Evolutionary conservation across 2,329 filamentous ascomycete species (phyloP).

Genomic region (Trichoderma asperellum): DNA sequence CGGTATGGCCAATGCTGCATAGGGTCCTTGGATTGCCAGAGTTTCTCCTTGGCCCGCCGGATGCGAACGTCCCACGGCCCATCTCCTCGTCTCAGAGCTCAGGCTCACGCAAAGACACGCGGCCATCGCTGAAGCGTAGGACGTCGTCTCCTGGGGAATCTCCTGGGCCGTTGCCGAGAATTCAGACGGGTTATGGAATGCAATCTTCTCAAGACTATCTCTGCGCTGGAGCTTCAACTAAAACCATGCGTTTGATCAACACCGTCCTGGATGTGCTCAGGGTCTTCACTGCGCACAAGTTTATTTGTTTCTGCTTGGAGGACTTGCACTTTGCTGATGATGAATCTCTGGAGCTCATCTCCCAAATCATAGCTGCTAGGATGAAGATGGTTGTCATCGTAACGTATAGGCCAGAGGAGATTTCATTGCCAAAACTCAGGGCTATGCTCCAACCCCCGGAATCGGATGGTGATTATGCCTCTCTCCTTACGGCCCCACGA

Average conservation of each 20-base stretch:
- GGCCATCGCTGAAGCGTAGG: slow-evolving; percentile 46
- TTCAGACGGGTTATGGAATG: slow-evolving; percentile 45
- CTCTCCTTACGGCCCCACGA: not conserved
- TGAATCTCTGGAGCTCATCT: slow-evolving; percentile 82
- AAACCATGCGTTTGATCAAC: slow-evolving; percentile 77
- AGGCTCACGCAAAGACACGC: slow-evolving; percentile 40
- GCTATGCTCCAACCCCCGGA: slow-evolving; percentile 59
- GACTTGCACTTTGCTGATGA: slow-evolving; percentile 90
- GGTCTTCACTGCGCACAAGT: slow-evolving; percentile 78
- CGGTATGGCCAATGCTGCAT: slow-evolving; percentile 67
- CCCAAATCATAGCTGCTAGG: slow-evolving; percentile 75
- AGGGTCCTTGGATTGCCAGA: slow-evolving; percentile 66
- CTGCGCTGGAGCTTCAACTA: slow-evolving; percentile 60
- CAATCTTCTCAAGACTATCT: slow-evolving; percentile 64
- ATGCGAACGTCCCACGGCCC: slow-evolving; percentile 43
- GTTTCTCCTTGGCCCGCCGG: slow-evolving; percentile 64
- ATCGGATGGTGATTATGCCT: slow-evolving; percentile 50
- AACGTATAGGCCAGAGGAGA: slow-evolving; percentile 71
- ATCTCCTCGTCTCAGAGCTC: slow-evolving; percentile 45
- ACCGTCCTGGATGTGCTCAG: slow-evolving; percentile 85
- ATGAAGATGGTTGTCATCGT: slow-evolving; percentile 83
- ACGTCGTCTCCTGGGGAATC: slow-evolving; percentile 56
- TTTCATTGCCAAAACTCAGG: slow-evolving; percentile 59
- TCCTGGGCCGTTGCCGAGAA: slow-evolving; percentile 43
- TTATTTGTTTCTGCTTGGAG: slow-evolving; percentile 87